Evolutionary conservation across 768 basidiomycete genomes (phyloP), one percentile per base, ranked within the genome.

Genomic region (Daedaleopsis nitida): DNA sequence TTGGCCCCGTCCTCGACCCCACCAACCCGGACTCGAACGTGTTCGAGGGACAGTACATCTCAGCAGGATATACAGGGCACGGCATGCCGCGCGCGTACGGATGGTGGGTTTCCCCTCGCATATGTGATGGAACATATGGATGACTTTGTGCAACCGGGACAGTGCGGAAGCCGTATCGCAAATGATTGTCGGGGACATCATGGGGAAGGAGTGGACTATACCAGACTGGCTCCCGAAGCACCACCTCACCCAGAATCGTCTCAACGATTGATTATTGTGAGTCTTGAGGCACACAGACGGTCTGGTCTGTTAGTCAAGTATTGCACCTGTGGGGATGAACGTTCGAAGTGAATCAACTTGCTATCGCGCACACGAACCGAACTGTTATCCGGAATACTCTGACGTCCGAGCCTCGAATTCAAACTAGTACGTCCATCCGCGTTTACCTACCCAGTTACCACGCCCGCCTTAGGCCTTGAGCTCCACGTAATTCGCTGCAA

Each of bases 81-180:
- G 92, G 91, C 0, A 92, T 93, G 89, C 84, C 91, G 5, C 83
- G 88, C 5, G 84, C 87, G 0, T 91, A 81, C 70, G 84, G 82
- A 34, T 91, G 89, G 90, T 88, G 65, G 45, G 81, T 59, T n/a
- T 16, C 35, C 19, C 23, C 68, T 5, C 35, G 49, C 60, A 21
- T 56, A 35, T 11, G 12, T 43, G 54, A 16, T 39, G 21, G 13
- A 27, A n/a, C 24, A 14, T 6, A 16, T 11, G 16, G 13, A 38
- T 12, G 32, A 47, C 27, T n/a, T 17, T n/a, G 37, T 39, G 16
- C 32, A 42, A 50, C 55, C 51, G 58, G 45, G 11, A 42, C 63
- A 89, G 89, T 59, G 89, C 85, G 17, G 85, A 91, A 68, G 83
- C 75, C 3, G 73, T 89, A 5, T 83, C 80, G 3, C 75, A 79